phyloP scores from a whole-genome alignment of 257 asterid species.

The Nicotiana sylvestris region DNA sequence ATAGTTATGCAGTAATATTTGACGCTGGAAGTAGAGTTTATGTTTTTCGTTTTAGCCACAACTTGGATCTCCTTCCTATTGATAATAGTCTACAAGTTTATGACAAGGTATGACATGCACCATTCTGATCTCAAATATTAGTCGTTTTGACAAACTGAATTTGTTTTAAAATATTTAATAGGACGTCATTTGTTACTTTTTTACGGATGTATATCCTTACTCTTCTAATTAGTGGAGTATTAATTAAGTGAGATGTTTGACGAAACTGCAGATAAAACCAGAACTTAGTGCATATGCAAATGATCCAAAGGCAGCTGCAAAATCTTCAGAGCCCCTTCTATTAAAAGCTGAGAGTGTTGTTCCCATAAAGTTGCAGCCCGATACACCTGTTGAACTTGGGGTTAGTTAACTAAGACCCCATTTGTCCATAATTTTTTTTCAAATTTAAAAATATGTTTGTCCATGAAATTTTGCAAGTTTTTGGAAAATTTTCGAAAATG shows the following conservation, averaged over 20 bases:
- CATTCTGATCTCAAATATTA: background rate
- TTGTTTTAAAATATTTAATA: background rate
- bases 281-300: slow-evolving; percentile 30
- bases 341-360: slow-evolving; percentile 14
- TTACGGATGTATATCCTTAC: no score
- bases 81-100: background rate
- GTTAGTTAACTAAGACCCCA: no score
- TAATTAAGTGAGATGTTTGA: no score
- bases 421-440: no score
- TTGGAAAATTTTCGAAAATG: no score
- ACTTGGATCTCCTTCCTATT: background rate
- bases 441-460: no score
- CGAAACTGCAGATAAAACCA: slow-evolving; percentile 17
- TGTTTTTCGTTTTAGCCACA: background rate
- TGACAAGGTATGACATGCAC: background rate
- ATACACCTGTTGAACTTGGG: slow-evolving; percentile 23
- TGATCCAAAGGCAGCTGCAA: slow-evolving; percentile 22
- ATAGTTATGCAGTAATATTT: no score
- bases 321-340: slow-evolving; percentile 19
- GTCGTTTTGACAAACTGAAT: background rate
- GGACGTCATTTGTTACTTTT: background rate
- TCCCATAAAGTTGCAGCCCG: slow-evolving; percentile 14
- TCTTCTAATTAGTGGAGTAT: no score
- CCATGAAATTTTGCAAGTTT: no score
- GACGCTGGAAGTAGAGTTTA: no score